phyloP scores from a whole-genome alignment of 2,329 filamentous ascomycete species.

The Fusarium concolor region DNA sequence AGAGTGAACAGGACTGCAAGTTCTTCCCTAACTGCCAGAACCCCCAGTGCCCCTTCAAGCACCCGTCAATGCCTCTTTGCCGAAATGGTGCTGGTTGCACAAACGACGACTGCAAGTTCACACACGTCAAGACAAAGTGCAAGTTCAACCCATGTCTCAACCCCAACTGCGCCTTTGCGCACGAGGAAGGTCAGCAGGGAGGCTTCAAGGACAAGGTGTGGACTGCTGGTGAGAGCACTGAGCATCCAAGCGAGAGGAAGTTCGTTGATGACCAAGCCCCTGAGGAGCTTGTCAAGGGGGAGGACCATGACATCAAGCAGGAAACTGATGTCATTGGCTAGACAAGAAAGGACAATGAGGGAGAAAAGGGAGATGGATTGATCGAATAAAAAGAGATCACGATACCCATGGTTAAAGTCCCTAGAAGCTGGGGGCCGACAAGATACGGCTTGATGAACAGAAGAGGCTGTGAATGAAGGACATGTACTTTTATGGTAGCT shows the following conservation, averaged over 20 bases:
- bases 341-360: slow-evolving; percentile 30
- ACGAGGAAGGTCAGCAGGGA: slow-evolving; percentile 89
- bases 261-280: slow-evolving; percentile 78
- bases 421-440: slow-evolving; percentile 9
- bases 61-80: slow-evolving; percentile 87
- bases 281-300: slow-evolving; percentile 80
- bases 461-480: slow-evolving; percentile 39
- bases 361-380: slow-evolving; percentile 25
- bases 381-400: slow-evolving; percentile 36
- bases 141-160: slow-evolving; percentile 93
- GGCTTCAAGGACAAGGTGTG: slow-evolving; percentile 91
- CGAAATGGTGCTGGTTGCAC: slow-evolving; percentile 92
- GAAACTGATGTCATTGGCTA: slow-evolving; percentile 55
- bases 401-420: slow-evolving; percentile 38
- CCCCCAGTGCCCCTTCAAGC: slow-evolving; percentile 86
- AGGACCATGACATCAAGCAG: slow-evolving; percentile 53
- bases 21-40: slow-evolving; percentile 95
- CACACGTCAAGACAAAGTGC: slow-evolving; percentile 86
- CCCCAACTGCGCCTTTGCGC: slow-evolving; percentile 87
- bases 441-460: slow-evolving; percentile 30
- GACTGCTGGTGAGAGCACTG: slow-evolving; percentile 70
- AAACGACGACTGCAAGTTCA: slow-evolving; percentile 86
- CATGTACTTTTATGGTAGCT: slow-evolving; percentile 47
- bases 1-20: slow-evolving; percentile 87
- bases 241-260: slow-evolving; percentile 87